Evolutionary conservation across 1,284 basidiomycete species (phyloP).

Genomic region (Testicularia cyperi): DNA sequence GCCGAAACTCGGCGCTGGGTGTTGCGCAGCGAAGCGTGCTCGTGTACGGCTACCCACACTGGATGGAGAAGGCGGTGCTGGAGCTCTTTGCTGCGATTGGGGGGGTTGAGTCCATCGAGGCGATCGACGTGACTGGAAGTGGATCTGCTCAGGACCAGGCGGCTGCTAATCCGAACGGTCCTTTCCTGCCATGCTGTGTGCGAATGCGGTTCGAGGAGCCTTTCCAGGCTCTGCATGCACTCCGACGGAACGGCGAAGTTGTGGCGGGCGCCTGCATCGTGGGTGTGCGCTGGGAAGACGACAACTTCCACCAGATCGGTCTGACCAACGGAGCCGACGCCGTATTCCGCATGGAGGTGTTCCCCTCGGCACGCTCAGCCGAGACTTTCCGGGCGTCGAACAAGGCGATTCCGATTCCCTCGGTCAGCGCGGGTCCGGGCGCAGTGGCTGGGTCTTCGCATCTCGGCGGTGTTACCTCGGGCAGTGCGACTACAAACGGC

Average conservation of each 20-base stretch:
- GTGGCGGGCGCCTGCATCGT: slow-evolving; percentile 44
- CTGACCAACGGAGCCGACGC: slow-evolving; percentile 44
- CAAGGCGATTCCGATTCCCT: slow-evolving; percentile 20
- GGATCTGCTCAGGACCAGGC: slow-evolving; percentile 31
- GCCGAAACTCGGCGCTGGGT: slow-evolving; percentile 12
- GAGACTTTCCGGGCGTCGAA: slow-evolving; percentile 20
- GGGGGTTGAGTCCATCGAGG: slow-evolving; percentile 35
- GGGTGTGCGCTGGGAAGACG: slow-evolving; percentile 49
- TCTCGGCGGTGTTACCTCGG: too few species aligned
- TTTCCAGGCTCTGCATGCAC: slow-evolving; percentile 44
- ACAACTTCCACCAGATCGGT: slow-evolving; percentile 44
- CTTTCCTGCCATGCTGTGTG: slow-evolving; percentile 22
- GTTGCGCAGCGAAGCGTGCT: slow-evolving; percentile 41
- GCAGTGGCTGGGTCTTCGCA: slow-evolving; percentile 8
- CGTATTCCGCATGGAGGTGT: slow-evolving; percentile 39
- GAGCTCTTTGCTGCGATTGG: slow-evolving; percentile 42
- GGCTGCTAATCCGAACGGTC: slow-evolving; percentile 10
- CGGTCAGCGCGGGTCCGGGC: slow-evolving; percentile 8
- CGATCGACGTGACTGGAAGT: slow-evolving; percentile 37
- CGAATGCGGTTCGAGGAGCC: slow-evolving; percentile 38
- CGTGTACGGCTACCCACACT: slow-evolving; percentile 40
- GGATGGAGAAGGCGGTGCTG: slow-evolving; percentile 40
- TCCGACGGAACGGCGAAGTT: slow-evolving; percentile 41
- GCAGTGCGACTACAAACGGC: too few species aligned
- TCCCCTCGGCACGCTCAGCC: slow-evolving; percentile 21